Base-by-base conservation (phyloP, 2,329 filamentous ascomycete species). In the Coniochaeta sp. region DNA sequence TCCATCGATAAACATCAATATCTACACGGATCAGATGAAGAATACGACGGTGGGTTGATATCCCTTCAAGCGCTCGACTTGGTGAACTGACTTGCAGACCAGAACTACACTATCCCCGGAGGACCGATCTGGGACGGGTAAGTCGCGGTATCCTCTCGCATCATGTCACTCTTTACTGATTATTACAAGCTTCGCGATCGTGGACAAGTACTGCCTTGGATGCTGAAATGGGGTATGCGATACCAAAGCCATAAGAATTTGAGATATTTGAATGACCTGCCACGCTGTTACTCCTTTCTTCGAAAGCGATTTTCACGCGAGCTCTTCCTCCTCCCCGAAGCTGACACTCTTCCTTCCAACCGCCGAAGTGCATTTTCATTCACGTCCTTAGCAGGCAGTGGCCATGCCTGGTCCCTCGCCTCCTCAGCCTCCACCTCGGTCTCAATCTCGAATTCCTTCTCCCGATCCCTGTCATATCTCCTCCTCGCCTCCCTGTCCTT, bases 111-210 rank as follows among this genome's bases (percentile, higher is more conserved):
- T 1, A 70, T 75, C 34, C 67, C 73, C 0, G 74, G 74, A 16
- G 73, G 73, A 5, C 73, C 70, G n/a, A 71, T 75, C 44, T 75
- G 74, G 74, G 66, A 70, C 19, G 72, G 72, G 69, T 75, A 61
- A 68, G 64, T 62, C 6, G 8, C 22, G 19, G 42, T n/a, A n/a
- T 14, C 22, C 22, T 16, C 44, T 26, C 10, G 10, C 22, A 12
- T 14, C 47, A 30, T 30, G 12, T 17, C 14, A n/a, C 22, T 40
- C 14, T 30, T 17, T 28, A 52, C 24, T 52, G 26, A 52, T 22
- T 2, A n/a, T 26, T n/a, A 16, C 34, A 28, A 60, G 61, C 30
- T 58, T 64, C 24, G 54, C 42, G 2, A 38, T 62, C 16, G 58
- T 62, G 19, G 65, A 68, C 59, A 65, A 65, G 56, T 67, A 64